Evolutionary conservation across 2,329 filamentous ascomycete genomes (phyloP), one percentile per base, ranked within the genome.

Genomic region (Trichophyton schoenleinii): DNA sequence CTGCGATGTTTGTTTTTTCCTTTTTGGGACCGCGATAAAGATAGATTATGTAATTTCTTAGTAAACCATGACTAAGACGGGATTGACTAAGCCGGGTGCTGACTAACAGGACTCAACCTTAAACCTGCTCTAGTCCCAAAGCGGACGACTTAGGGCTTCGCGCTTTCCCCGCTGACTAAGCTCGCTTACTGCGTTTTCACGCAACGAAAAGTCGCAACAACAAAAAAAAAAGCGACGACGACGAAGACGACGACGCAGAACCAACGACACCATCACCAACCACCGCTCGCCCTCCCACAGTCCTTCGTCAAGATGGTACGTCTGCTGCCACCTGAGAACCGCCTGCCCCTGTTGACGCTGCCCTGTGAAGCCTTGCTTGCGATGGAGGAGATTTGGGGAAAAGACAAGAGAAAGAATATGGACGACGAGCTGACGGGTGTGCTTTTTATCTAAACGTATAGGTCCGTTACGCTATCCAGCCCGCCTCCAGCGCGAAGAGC

Each of bases 401-500:
- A 38, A 13, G 34, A 13, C 31, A 34, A 34, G 6, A 22, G 18
- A 22, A 6, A n/a, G 7, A 38, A 22, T 6, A 31, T 31, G 28
- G 44, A 52, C 44, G 55, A 41, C 53, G 57, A 58, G 57, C 59
- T 42, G 53, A 53, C 15, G 13, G 42, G 22, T 31, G 11, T 38
- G 38, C 36, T 41, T n/a, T 44, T 8, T 44, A 7, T n/a, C 15
- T n/a, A 18, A 38, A 9, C 11, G 34, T 63, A 61, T 74, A 95
- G 91, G 90, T 95, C 84, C 90, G 91, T 81, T 96, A 96, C 91
- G 90, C 90, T 80, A 88, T 88, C 77, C 89, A 87, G 76, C 84
- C 91, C 78, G 92, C 95, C 78, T 83, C 87, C 74, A 81, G 86
- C 79, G 84, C 87, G 72, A 96, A 96, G 86, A 95, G 89, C 82